Base-by-base conservation (phyloP, 148 eudicot genomes). In the Heliamphora exappendiculata region DNA sequence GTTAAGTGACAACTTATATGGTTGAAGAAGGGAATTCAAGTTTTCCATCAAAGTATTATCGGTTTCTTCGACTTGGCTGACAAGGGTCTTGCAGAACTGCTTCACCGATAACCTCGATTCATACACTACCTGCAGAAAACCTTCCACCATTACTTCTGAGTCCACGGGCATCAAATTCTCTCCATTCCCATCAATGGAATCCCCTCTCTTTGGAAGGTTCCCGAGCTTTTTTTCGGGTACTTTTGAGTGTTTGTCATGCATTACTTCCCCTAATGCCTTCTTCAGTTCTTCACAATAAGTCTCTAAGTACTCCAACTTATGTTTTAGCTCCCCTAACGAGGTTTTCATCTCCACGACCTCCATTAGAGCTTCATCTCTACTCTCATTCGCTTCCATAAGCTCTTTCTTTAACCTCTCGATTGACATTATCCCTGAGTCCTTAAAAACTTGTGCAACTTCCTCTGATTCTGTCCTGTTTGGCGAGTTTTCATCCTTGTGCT, bases 81-180 rank as follows among this genome's bases (percentile, higher is more conserved):
- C 72, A 34, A 95, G 86, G 17, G 83, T 85, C 74, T 87, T 95
- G 84, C 97, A 92, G 82, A 95, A 91, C 12, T 95, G 94, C 78
- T 86, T 95, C 4, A 92, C 92, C 0, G 97, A 89, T 68, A 86
- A 57, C 77, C 99, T 87, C 64, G 99, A 86, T 76, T 95, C 99
- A 10, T 94, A 87, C 58, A 92, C 96, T 37, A 92, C 84, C 74
- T 95, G 99, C 87, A 95, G 58, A 81, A 95, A 93, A 12, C 99
- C 99, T 83, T 95, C 99, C 14, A 87, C 80, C 96, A 91, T 92
- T 11, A 83, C 96, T 82, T 91, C 93, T 33, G 88, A 87, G 39
- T 88, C 85, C 16, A 92, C 97, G 1, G 94, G 93, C 89, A 94
- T 86, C 60, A 54, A 28, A 65, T 59, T 72, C 2, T 84, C 89